Evolutionary conservation across 2,329 filamentous ascomycete genomes (phyloP), one percentile per base, ranked within the genome.

Genomic region (Apiospora hydei): DNA sequence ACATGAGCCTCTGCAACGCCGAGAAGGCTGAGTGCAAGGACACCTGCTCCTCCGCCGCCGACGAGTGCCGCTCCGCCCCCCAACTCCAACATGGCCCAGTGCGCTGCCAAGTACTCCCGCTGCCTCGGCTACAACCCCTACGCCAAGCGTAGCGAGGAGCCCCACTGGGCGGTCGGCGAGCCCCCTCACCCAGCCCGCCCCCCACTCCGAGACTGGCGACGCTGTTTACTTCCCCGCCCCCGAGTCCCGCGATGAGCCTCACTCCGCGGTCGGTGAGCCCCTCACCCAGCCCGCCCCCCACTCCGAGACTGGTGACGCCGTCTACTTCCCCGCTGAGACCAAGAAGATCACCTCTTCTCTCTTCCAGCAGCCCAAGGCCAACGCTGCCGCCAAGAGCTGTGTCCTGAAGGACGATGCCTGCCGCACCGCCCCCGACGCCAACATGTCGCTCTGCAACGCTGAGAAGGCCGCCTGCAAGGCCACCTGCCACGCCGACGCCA

Each of bases 71-170:
- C 43, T 6, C 14, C 43, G 66, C 24, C 43, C 43, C 66, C 41
- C 4, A n/a, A 14, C 11, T 24, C 66, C 43, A 68, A 68, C 66
- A 26, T 30, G 66, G 24, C 66, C 5, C 14, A 11, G 8, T 68
- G 66, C 66, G 21, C 43, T 4, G 43, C 43, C 43, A 24, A 47
- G 10, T 68, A 68, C 66, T n/a, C 66, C 41, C 16, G 14, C n/a
- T 68, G 66, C 66, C 66, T 68, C n/a, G 66, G 66, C 21, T 21
- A 68, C 34, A 68, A 68, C 66, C 66, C 66, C 66, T 68, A 68
- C 66, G 43, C 66, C 66, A 68, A 67, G 66, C 64, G 66, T 21
- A 30, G 13, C 14, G 66, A 68, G 24, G 24, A 11, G n/a, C 66
- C 66, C n/a, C 41, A 47, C 66, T 68, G 7, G 5, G 41, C 11